phyloP scores from a whole-genome alignment of 352 stramenopile species.

The Globisporangium radiosum region DNA sequence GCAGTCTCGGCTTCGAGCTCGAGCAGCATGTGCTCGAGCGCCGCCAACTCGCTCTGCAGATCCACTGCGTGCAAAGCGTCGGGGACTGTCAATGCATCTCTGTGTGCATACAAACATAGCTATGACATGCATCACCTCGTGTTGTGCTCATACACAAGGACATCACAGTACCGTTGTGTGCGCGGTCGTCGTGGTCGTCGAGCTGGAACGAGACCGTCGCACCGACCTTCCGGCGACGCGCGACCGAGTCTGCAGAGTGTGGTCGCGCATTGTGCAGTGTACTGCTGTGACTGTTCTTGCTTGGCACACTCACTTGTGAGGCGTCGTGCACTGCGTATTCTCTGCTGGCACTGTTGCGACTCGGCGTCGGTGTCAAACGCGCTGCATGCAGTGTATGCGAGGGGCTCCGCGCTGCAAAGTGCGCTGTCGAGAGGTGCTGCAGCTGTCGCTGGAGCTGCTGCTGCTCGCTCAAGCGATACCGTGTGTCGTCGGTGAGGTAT shows the following conservation, averaged over 20 bases:
- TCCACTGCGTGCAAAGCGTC: constrained; percentile 1
- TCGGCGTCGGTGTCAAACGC: neutral
- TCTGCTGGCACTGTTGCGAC: neutral
- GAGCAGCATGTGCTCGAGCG: constrained; percentile 34
- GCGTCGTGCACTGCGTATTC: neutral
- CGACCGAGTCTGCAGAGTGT: constrained; percentile 4
- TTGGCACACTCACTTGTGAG: constrained; percentile 4
- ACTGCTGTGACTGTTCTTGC: constrained; percentile 6
- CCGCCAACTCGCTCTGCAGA: constrained; percentile 28
- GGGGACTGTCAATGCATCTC: too few relatives aligned
- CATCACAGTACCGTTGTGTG: constrained; percentile 7
- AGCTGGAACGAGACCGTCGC: constrained; percentile 27
- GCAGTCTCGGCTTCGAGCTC: constrained; percentile 33
- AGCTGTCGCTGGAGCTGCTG: constrained; percentile 32
- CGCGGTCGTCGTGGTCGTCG: constrained; percentile 7
- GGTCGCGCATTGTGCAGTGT: constrained; percentile 9
- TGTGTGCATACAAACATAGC: neutral
- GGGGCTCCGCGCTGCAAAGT: constrained; percentile 29
- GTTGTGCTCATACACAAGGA: neutral
- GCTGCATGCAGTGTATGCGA: neutral
- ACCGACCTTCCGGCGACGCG: constrained; percentile 13
- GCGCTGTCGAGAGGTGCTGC: constrained; percentile 32
- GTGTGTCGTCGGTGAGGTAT: constrained; percentile 40
- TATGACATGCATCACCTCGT: too few relatives aligned
- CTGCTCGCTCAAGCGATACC: constrained; percentile 43